A percentile compares a stretch with the other conserved stretches of the same genome.
Evolutionary conservation across 78 protist genomes (phyloP).

Genomic region (Dictyostelium brefeldianum): DNA sequence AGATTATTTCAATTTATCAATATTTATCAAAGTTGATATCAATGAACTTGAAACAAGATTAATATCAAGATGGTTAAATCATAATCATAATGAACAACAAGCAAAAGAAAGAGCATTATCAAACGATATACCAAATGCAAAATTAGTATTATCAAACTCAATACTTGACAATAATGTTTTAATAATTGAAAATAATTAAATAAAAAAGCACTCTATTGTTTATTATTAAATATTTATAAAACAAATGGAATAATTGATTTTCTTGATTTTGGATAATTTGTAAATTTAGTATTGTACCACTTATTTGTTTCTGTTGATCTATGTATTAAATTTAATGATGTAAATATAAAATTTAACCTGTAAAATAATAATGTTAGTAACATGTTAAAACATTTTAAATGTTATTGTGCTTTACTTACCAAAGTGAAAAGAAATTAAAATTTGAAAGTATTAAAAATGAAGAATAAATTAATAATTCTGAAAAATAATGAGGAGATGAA

Average conservation of each 20-base stretch:
- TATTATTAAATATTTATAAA: background rate
- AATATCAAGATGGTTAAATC: constrained; percentile 39
- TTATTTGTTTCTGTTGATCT: constrained; percentile 4
- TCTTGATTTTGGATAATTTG: constrained; percentile 39
- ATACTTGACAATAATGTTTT: background rate
- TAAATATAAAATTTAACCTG: constrained; percentile 24
- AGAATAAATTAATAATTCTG: constrained; percentile 29
- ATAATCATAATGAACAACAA: background rate
- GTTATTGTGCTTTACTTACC: background rate
- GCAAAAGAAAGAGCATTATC: constrained; percentile 38
- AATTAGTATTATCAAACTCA: constrained; percentile 7
- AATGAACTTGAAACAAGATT: constrained; percentile 8
- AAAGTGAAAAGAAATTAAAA: background rate
- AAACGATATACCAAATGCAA: constrained; percentile 76
- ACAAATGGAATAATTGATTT: constrained; percentile 23
- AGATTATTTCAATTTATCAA: background rate
- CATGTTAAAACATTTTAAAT: background rate
- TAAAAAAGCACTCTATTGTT: background rate
- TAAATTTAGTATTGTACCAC: constrained; percentile 23
- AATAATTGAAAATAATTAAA: background rate
- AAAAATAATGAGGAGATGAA: constrained; percentile 57
- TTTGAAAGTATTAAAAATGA: constrained; percentile 5
- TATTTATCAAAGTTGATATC: background rate
- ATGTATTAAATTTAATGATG: constrained; percentile 14
- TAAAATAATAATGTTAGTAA: background rate